These are phyloP conservation scores for Eimeria falciformis DNA, from an alignment of 169 alveolate species.

Conservation along the genomic window DNA sequence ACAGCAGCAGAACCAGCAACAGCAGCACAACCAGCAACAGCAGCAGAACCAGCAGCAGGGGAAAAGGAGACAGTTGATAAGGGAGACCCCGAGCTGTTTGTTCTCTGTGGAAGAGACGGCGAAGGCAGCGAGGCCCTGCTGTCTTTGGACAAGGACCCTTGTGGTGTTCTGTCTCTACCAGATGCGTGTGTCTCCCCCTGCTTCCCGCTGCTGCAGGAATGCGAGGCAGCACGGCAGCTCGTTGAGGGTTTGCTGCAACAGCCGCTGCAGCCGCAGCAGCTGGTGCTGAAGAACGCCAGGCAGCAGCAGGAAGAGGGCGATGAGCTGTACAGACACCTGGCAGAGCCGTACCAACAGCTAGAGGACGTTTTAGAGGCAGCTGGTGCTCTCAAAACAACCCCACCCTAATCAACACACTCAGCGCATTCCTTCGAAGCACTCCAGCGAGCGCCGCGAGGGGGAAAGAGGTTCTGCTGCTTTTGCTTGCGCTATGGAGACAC, in stretches of 20 bases:
- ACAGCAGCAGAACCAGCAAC: neutral
- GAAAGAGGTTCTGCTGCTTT: too few relatives aligned
- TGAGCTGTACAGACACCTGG: neutral
- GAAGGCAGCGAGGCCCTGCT: conserved; percentile 7
- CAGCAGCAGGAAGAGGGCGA: neutral
- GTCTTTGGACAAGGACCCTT: neutral
- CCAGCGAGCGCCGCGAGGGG: too few relatives aligned
- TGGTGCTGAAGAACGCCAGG: neutral
- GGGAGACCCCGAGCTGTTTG: conserved; percentile 35
- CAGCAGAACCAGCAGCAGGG: neutral
- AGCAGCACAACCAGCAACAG: neutral
- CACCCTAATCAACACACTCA: neutral
- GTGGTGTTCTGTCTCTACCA: conserved; percentile 48
- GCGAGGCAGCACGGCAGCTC: conserved; percentile 14
- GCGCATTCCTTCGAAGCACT: too few relatives aligned
- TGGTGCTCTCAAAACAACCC: neutral
- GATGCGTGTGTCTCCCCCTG: conserved; percentile 44
- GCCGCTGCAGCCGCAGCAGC: conserved; percentile 49
- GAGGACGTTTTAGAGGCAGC: conserved; percentile 22
- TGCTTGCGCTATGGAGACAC: too few relatives aligned
- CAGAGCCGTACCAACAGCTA: neutral
- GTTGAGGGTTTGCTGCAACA: conserved; percentile 38
- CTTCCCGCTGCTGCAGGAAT: conserved; percentile 43
- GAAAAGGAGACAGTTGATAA: neutral
- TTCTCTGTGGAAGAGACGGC: neutral